These are phyloP conservation scores for Aureobasidium sp. DNA, from an alignment of 2,329 filamentous ascomycete species.

Conservation along the genomic window DNA sequence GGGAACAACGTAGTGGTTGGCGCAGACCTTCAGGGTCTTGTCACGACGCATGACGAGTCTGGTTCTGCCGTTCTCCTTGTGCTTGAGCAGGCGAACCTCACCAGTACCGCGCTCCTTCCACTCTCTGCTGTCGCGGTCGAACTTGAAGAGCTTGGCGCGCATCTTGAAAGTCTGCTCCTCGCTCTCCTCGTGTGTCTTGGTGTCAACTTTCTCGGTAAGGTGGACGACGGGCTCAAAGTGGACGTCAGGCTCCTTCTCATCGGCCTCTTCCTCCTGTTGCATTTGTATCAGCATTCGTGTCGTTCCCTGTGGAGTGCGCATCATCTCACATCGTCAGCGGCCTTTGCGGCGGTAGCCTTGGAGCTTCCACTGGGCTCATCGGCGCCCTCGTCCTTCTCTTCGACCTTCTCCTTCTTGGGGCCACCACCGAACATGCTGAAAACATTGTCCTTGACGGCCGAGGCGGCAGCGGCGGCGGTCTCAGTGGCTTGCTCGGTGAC, in stretches of 20 bases:
- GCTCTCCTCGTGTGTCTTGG: slow-evolving; percentile 95
- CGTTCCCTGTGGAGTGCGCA: neutral
- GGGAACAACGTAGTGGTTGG: slow-evolving; percentile 98
- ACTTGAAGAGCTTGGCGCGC: slow-evolving; percentile 99
- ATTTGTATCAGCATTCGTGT: slow-evolving; percentile 13
- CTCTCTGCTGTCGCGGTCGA: slow-evolving; percentile 82
- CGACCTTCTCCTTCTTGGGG: slow-evolving; percentile 94
- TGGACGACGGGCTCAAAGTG: slow-evolving; percentile 96
- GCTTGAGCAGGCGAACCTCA: slow-evolving; percentile 92
- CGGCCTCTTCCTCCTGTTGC: slow-evolving; percentile 29
- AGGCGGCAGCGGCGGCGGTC: slow-evolving; percentile 31
- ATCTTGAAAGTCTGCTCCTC: slow-evolving; percentile 99
- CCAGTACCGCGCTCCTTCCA: slow-evolving; percentile 99
- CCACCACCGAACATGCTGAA: slow-evolving; percentile 99
- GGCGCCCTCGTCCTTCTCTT: slow-evolving; percentile 62
- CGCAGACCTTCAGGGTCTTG: slow-evolving; percentile 99
- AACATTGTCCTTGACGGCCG: slow-evolving; percentile 52
- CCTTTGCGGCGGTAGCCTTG: slow-evolving; percentile 54
- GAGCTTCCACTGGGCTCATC: slow-evolving; percentile 85
- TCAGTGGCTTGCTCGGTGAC: slow-evolving; percentile 23
- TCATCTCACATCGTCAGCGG: slow-evolving; percentile 50
- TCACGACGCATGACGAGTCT: slow-evolving; percentile 97
- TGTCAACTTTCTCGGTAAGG: slow-evolving; percentile 93
- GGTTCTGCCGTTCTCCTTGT: slow-evolving; percentile 98
- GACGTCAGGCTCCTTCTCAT: slow-evolving; percentile 62